Percentiles rank a stretch among this genome's conserved stretches.
Conservation (phyloP, 768 basidiomycete genomes). For the Phanerochaete carnosa region DNA sequence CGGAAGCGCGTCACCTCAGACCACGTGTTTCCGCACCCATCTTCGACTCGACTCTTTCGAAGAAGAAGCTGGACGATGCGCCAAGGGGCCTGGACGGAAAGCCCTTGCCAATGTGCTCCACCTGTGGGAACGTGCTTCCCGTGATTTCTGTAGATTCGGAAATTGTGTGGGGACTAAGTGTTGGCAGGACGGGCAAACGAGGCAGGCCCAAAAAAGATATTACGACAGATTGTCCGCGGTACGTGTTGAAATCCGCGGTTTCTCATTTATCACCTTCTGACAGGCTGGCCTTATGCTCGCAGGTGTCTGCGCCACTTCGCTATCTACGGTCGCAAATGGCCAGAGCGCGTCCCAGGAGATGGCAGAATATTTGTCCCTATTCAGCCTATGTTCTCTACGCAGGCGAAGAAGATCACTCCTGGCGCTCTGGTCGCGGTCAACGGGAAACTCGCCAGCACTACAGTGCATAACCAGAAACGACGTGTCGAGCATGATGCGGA, state of each 20-base stretch:
- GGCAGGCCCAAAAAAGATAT: constrained; percentile 31
- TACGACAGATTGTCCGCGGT: constrained; percentile 77
- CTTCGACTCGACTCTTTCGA: constrained; percentile 8
- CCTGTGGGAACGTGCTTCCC: constrained; percentile 68
- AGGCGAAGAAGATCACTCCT: constrained; percentile 17
- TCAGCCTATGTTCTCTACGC: constrained; percentile 36
- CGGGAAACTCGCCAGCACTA: constrained; percentile 48
- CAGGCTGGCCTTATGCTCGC: background rate
- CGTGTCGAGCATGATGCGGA: constrained; percentile 10
- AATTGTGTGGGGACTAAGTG: constrained; percentile 72
- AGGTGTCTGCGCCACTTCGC: constrained; percentile 81
- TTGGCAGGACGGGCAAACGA: constrained; percentile 54
- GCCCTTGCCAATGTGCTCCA: constrained; percentile 65
- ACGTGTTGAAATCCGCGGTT: constrained; percentile 23
- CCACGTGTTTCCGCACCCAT: constrained; percentile 15
- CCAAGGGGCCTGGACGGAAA: constrained; percentile 64
- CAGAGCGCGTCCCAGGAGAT: constrained; percentile 53
- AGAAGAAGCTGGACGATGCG: constrained; percentile 29
- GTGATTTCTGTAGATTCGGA: constrained; percentile 73
- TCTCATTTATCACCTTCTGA: background rate
- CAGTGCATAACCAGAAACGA: constrained; percentile 17
- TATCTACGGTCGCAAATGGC: constrained; percentile 74
- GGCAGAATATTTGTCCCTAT: constrained; percentile 42
- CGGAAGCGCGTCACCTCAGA: constrained; percentile 21
- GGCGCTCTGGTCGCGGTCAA: constrained; percentile 45